phyloP scores from a whole-genome alignment of 495 filamentous ascomycete genomes.

The Penicillium chermesinum region DNA sequence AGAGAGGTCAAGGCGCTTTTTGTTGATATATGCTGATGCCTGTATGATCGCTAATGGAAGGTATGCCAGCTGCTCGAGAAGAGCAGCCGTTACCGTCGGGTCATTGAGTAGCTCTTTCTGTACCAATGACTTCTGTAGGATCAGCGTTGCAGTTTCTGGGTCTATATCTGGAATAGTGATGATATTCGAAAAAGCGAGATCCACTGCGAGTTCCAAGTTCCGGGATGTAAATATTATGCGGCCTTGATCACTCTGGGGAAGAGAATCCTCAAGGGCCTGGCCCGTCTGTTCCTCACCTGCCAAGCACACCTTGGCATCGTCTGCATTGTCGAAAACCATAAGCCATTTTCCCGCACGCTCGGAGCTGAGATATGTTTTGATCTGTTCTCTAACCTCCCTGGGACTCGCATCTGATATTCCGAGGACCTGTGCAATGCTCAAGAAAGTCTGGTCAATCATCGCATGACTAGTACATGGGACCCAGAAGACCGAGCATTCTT shows the following conservation, averaged over 20 bases:
- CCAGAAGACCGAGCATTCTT: conserved; percentile 48
- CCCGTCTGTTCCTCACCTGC: not conserved
- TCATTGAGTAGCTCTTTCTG: not conserved
- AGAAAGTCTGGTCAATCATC: conserved; percentile 42
- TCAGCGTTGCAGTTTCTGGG: not conserved
- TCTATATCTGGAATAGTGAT: not conserved
- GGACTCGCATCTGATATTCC: conserved; percentile 17
- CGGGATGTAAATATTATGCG: not conserved
- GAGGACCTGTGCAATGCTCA: conserved; percentile 29
- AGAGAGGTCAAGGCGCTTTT: conserved; percentile 25
- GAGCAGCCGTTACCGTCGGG: not conserved
- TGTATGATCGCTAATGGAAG: conserved; percentile 47
- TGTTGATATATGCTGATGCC: conserved; percentile 44
- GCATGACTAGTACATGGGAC: conserved; percentile 36
- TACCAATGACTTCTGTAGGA: not conserved
- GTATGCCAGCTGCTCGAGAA: conserved; percentile 33
- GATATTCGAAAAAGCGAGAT: not conserved
- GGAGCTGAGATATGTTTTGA: conserved; percentile 24
- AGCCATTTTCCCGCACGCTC: conserved; percentile 24
- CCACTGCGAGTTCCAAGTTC: not conserved
- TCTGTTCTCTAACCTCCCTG: conserved; percentile 20
- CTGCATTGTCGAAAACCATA: conserved; percentile 34
- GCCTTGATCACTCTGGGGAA: not conserved
- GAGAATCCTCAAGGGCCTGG: not conserved
- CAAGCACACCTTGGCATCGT: conserved; percentile 11